A percentile compares a stretch with the other conserved stretches of the same genome.
Conservation (phyloP, 2,329 filamentous ascomycete species). For the Pestalotiopsis sp. region DNA sequence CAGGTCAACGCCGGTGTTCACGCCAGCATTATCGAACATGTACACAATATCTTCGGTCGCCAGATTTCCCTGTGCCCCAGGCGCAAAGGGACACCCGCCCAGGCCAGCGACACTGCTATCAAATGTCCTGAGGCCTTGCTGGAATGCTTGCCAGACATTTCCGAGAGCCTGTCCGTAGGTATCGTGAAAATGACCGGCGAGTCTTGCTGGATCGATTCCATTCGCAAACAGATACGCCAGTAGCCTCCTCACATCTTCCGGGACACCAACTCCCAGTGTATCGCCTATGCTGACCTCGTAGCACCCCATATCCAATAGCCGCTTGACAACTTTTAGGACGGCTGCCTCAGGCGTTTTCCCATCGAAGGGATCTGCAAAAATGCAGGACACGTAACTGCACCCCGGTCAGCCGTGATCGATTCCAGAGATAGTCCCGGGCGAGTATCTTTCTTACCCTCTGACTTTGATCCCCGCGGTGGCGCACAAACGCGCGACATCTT, state of each 20-base stretch:
- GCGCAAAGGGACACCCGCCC: conserved; percentile 83
- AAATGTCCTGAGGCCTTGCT: conserved; percentile 77
- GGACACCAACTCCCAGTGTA: conserved; percentile 64
- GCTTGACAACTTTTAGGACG: conserved; percentile 39
- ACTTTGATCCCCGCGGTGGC: background rate
- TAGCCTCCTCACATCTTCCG: conserved; percentile 12
- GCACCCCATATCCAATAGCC: conserved; percentile 63
- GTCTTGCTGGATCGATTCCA: background rate
- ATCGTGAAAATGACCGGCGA: conserved; percentile 73
- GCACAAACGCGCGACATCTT: background rate
- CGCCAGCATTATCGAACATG: conserved; percentile 73
- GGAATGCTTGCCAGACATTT: conserved; percentile 76
- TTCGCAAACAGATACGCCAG: conserved; percentile 13
- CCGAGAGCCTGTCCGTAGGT: conserved; percentile 86
- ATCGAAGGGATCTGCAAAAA: conserved; percentile 55
- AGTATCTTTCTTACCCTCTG: background rate
- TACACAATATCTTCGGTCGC: conserved; percentile 85
- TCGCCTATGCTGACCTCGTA: conserved; percentile 70
- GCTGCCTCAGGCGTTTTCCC: conserved; percentile 30
- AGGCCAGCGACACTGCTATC: conserved; percentile 80
- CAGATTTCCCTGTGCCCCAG: conserved; percentile 85
- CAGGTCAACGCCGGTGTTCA: conserved; percentile 73
- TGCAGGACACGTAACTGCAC: conserved; percentile 53
- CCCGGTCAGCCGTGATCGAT: background rate
- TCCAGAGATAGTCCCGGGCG: background rate